These are phyloP conservation scores for Clarireedia homoeocarpa DNA, from an alignment of 2,329 filamentous ascomycete species.

Conservation along the genomic window DNA sequence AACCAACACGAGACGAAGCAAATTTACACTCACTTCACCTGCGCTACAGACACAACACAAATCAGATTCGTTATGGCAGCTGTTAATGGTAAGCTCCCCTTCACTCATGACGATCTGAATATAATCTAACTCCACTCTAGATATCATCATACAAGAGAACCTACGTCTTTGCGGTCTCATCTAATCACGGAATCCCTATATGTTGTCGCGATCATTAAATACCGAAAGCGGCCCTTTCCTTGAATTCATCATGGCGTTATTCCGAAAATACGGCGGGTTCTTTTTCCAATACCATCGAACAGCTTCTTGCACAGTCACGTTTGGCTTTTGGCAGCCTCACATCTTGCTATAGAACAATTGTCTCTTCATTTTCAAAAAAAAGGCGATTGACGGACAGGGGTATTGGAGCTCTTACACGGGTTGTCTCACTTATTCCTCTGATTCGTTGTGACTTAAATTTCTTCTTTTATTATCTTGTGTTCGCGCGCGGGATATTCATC, in stretches of 20 bases:
- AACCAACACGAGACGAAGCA: constrained; percentile 99
- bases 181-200: constrained; percentile 38
- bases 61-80: constrained; percentile 99
- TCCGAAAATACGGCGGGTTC: constrained; percentile 25
- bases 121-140: constrained; percentile 46
- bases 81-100: constrained; percentile 71
- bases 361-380: constrained; percentile 6
- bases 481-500: constrained; percentile 2
- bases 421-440: constrained; percentile 9
- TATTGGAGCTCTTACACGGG: constrained; percentile 1
- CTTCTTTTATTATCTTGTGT: constrained; percentile 14
- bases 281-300: constrained; percentile 25
- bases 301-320: constrained; percentile 16
- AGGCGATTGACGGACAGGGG: background rate
- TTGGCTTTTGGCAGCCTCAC: constrained; percentile 11
- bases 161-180: constrained; percentile 94
- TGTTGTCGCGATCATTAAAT: background rate
- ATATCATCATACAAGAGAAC: constrained; percentile 99
- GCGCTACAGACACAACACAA: constrained; percentile 96
- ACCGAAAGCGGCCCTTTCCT: constrained; percentile 13
- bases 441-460: constrained; percentile 20
- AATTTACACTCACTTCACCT: constrained; percentile 99
- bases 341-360: constrained; percentile 19
- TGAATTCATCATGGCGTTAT: constrained; percentile 27
- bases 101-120: background rate